Evolutionary conservation across 305 asterid species (phyloP).

Genomic region (Lippia alba): DNA sequence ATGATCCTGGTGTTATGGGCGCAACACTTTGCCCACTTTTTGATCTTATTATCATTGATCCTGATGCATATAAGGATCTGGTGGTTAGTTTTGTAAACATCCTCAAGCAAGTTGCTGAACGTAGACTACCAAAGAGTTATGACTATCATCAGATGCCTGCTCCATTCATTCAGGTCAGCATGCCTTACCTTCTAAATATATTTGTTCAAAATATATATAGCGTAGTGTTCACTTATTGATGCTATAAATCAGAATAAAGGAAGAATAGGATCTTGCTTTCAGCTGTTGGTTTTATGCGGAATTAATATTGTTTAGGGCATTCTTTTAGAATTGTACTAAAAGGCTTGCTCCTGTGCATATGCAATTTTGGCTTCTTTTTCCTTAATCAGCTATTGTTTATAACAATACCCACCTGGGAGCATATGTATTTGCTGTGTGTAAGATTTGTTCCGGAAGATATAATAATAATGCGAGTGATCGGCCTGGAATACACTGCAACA

Average conservation of each 20-base stretch:
- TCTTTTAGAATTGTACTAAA: constrained; percentile 11
- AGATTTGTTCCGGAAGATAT: constrained; percentile 17
- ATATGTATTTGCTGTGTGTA: constrained; percentile 25
- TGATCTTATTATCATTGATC: constrained; percentile 81
- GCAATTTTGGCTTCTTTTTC: constrained; percentile 21
- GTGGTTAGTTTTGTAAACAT: constrained; percentile 89
- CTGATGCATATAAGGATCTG: constrained; percentile 80
- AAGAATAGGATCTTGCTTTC: constrained; percentile 27
- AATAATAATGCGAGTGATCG: constrained; percentile 20
- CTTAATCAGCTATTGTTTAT: constrained; percentile 23
- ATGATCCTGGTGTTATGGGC: constrained; percentile 99
- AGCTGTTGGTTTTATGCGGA: background rate
- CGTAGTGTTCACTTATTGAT: constrained; percentile 7
- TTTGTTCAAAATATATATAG: background rate
- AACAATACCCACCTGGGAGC: constrained; percentile 21
- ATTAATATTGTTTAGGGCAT: constrained; percentile 19
- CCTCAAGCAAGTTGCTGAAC: constrained; percentile 98
- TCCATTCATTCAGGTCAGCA: constrained; percentile 90
- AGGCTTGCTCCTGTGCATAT: constrained; percentile 22
- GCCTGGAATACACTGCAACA: background rate
- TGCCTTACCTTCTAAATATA: constrained; percentile 6
- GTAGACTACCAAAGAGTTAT: constrained; percentile 91
- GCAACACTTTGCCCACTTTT: constrained; percentile 94
- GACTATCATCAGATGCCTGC: constrained; percentile 99
- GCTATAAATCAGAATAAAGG: constrained; percentile 10